phyloP scores from a whole-genome alignment of 495 filamentous ascomycete species.

The Bathelium albidoporum region DNA sequence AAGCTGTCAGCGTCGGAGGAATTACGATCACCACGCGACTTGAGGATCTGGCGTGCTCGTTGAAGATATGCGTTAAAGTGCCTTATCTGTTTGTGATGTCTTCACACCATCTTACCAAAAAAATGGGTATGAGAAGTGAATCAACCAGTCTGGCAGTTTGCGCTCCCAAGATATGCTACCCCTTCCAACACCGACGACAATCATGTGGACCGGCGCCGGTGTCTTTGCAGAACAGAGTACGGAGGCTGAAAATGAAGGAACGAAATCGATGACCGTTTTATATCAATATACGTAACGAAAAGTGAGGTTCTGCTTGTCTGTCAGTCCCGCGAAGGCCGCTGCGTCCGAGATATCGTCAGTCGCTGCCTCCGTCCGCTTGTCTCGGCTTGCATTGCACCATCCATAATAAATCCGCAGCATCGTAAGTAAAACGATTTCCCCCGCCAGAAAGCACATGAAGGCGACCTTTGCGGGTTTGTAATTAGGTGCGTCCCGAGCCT shows the following conservation, averaged over 20 bases:
- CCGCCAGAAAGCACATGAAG: not conserved
- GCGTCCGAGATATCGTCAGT: not conserved
- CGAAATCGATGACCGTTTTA: not conserved
- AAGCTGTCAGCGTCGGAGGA: not conserved
- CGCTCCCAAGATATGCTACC: too few species aligned
- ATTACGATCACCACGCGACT: too few species aligned
- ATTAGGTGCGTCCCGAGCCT: conserved; percentile 37
- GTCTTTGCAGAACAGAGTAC: not conserved
- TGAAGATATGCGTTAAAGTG: too few species aligned
- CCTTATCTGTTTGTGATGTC: too few species aligned
- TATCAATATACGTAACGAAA: conserved; percentile 5
- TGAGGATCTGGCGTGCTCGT: too few species aligned
- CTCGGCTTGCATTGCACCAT: conserved; percentile 4
- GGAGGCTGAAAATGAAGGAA: not conserved
- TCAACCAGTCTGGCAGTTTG: too few species aligned
- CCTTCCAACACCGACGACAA: too few species aligned
- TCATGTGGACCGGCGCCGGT: not conserved
- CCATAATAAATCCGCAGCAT: not conserved
- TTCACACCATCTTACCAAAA: too few species aligned
- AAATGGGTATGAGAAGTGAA: too few species aligned
- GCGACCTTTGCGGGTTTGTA: conserved; percentile 24
- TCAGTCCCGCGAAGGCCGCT: not conserved
- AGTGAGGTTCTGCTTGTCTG: conserved; percentile 3
- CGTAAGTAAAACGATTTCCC: not conserved
- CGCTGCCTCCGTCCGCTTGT: not conserved